phyloP scores from a whole-genome alignment of 805 yeast species.

The Wickerhamiella kazuoi region DNA sequence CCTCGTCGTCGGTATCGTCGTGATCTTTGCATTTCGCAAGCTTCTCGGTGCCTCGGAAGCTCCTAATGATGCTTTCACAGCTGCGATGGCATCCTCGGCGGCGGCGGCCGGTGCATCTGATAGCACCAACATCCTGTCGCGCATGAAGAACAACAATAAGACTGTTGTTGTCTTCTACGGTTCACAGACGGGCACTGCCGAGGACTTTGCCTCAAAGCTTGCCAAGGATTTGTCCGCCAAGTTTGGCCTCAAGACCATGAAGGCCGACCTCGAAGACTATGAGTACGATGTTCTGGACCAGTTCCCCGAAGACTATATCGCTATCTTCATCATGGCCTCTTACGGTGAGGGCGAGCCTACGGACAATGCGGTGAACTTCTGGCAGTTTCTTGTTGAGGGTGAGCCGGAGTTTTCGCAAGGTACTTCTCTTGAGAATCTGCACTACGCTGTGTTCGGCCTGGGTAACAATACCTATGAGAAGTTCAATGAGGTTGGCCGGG shows the following conservation, averaged over 20 bases:
- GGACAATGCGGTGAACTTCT: slow-evolving; percentile 74
- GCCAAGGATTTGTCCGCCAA: slow-evolving; percentile 73
- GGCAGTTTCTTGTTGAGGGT: slow-evolving; percentile 39
- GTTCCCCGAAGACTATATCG: slow-evolving; percentile 39
- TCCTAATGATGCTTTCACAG: slow-evolving; percentile 4
- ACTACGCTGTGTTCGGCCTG: slow-evolving; percentile 68
- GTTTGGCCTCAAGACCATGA: slow-evolving; percentile 67
- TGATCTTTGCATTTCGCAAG: slow-evolving; percentile 10
- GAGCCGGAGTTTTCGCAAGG: slow-evolving; percentile 32
- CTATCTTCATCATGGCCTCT: slow-evolving; percentile 71
- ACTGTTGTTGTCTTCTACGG: slow-evolving; percentile 72
- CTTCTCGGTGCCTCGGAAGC: slow-evolving; percentile 7
- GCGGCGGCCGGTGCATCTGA: slow-evolving; percentile 1
- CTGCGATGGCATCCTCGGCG: slow-evolving; percentile 1
- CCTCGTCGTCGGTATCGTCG: slow-evolving; percentile 4
- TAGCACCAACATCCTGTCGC: slow-evolving; percentile 15
- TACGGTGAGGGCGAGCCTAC: slow-evolving; percentile 99
- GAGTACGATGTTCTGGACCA: slow-evolving; percentile 63
- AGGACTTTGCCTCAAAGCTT: slow-evolving; percentile 82
- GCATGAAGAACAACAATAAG: slow-evolving; percentile 41
- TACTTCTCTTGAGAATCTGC: slow-evolving; percentile 32
- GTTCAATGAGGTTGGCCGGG: slow-evolving; percentile 63
- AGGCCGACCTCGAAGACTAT: slow-evolving; percentile 75
- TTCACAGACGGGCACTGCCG: slow-evolving; percentile 97
- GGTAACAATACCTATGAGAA: slow-evolving; percentile 93